These are phyloP conservation scores for Vinca major DNA, from an alignment of 305 asterid species.

Conservation along the genomic window DNA sequence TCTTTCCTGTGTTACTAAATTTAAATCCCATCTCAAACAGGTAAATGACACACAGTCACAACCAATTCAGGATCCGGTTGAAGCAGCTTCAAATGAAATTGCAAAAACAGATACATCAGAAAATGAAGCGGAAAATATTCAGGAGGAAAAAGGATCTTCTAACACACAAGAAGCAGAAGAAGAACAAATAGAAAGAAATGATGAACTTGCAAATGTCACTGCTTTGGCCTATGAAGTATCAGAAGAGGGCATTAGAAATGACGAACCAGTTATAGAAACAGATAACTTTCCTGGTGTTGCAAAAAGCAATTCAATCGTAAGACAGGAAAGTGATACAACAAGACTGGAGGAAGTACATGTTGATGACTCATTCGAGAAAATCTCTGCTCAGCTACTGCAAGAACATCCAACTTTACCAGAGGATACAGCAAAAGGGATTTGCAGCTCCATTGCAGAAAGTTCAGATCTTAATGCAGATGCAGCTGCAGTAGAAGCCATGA, in stretches of 20 bases:
- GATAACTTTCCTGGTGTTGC: neutral
- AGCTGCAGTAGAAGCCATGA: neutral
- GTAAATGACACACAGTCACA: slow-evolving; percentile 6
- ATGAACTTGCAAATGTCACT: neutral
- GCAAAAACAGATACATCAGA: neutral
- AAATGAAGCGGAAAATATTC: neutral
- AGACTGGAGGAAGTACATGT: neutral
- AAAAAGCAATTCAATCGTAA: neutral
- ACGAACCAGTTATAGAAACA: neutral
- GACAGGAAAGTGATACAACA: neutral
- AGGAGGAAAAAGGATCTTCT: slow-evolving; percentile 1
- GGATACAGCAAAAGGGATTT: slow-evolving; percentile 6
- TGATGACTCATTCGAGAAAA: neutral
- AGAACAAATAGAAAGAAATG: slow-evolving; percentile 16
- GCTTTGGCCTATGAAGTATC: neutral
- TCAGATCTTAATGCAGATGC: neutral
- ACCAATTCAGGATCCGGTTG: neutral
- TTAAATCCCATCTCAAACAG: slow-evolving; percentile 1
- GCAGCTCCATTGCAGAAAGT: neutral
- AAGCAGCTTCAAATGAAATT: slow-evolving; percentile 3
- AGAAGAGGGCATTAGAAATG: neutral
- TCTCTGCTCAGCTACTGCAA: neutral
- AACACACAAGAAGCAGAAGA: slow-evolving; percentile 19
- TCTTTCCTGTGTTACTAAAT: neutral
- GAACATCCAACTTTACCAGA: neutral